A percentile compares a stretch with the other conserved stretches of the same genome.
These are phyloP conservation scores for sorghum (Sorghum bicolor) DNA, from an alignment of 176 grass and related monocot species.

Conservation along the genomic window Sorghum_bicolor_NCBIv3 NC_012871.2:67885001-67885500, in stretches of 20 bases:
- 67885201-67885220: neutral
- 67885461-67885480: neutral
- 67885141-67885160: neutral
- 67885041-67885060: neutral
- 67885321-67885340: no score
- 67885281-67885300: neutral
- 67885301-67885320: no score
- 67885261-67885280: neutral
- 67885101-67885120: neutral
- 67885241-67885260: constrained; percentile 14
- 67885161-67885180: neutral
- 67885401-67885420: no score
- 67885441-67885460: constrained; percentile 11
- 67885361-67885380: no score
- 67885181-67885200: neutral
- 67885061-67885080: neutral
- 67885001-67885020: constrained; percentile 61
- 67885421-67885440: neutral
- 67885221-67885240: neutral
- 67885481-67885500: neutral
- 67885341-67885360: no score
- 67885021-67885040: constrained; percentile 87
- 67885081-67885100: neutral
- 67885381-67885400: no score
- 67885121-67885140: neutral